A percentile compares a stretch with the other conserved stretches of the same genome.
Evolutionary conservation across 2,329 filamentous ascomycete genomes (phyloP).

Genomic region (Atkinsonella texensis): DNA sequence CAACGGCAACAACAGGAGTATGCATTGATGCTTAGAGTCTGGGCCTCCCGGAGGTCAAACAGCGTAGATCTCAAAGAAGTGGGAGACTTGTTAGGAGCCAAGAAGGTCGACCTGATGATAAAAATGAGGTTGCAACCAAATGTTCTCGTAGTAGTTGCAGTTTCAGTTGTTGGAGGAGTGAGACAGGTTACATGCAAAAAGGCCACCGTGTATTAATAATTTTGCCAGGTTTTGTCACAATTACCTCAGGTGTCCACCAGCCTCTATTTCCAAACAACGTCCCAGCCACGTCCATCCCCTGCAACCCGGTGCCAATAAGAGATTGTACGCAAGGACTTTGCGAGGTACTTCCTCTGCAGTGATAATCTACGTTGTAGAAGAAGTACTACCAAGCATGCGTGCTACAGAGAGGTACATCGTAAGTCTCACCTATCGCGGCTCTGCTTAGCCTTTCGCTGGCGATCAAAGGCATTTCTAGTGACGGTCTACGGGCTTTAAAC

Average conservation of each 20-base stretch:
- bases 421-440: too few relatives aligned
- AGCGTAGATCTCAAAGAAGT: too few relatives aligned
- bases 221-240: neutral
- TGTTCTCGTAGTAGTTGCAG: neutral
- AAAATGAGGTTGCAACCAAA: neutral
- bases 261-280: neutral
- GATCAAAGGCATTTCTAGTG: too few relatives aligned
- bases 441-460: too few relatives aligned
- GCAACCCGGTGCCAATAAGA: too few relatives aligned
- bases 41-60: neutral
- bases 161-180: neutral
- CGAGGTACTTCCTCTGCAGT: too few relatives aligned
- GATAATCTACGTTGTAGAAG: too few relatives aligned
- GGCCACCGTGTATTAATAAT: slow-evolving; percentile 15
- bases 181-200: slow-evolving; percentile 12
- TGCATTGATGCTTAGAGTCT: slow-evolving; percentile 31
- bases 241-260: neutral
- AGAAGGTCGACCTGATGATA: too few relatives aligned
- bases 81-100: neutral
- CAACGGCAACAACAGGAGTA: slow-evolving; percentile 34
- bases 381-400: too few relatives aligned
- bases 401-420: too few relatives aligned
- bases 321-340: too few relatives aligned
- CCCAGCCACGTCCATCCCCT: neutral
- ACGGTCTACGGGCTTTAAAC: too few relatives aligned